phyloP scores from a whole-genome alignment of 768 basidiomycete species.

The Scleroderma citrinum region DNA sequence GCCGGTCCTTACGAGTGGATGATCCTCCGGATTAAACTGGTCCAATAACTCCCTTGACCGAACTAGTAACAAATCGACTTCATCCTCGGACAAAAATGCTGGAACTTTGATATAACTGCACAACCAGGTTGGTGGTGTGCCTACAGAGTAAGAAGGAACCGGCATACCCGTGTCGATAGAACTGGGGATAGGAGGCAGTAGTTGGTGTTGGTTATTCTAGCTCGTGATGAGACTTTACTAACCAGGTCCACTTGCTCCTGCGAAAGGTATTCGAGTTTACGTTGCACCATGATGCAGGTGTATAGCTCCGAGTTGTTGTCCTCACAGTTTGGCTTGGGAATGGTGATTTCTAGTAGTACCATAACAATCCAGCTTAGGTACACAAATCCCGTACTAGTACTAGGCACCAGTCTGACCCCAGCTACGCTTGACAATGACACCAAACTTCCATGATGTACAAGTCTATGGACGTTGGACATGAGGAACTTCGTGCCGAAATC shows the following conservation, averaged over 20 bases:
- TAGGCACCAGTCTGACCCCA: no score
- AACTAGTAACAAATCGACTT: slow-evolving; percentile 54
- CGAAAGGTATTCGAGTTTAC: slow-evolving; percentile 42
- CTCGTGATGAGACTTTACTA: slow-evolving; percentile 9
- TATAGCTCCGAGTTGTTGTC: no score
- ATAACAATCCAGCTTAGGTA: no score
- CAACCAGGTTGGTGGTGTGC: not conserved
- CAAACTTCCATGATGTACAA: no score
- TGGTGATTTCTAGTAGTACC: no score
- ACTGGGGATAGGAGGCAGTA: slow-evolving; percentile 30
- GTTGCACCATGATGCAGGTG: not conserved
- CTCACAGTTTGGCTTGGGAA: no score
- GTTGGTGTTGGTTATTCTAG: slow-evolving; percentile 3
- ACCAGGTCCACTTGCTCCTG: slow-evolving; percentile 57
- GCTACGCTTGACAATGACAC: no score
- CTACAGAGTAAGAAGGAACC: not conserved
- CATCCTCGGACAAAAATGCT: slow-evolving; percentile 56
- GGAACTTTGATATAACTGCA: slow-evolving; percentile 75
- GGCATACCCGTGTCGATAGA: slow-evolving; percentile 52
- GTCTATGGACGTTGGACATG: no score
- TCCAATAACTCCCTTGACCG: slow-evolving; percentile 73
- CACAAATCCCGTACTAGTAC: no score
- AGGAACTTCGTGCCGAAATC: not conserved
- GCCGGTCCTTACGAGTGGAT: slow-evolving; percentile 64
- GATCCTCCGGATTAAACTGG: slow-evolving; percentile 71